Evolutionary conservation across 768 basidiomycete species (phyloP).

Genomic region (Omphalotus guepiniiformis): DNA sequence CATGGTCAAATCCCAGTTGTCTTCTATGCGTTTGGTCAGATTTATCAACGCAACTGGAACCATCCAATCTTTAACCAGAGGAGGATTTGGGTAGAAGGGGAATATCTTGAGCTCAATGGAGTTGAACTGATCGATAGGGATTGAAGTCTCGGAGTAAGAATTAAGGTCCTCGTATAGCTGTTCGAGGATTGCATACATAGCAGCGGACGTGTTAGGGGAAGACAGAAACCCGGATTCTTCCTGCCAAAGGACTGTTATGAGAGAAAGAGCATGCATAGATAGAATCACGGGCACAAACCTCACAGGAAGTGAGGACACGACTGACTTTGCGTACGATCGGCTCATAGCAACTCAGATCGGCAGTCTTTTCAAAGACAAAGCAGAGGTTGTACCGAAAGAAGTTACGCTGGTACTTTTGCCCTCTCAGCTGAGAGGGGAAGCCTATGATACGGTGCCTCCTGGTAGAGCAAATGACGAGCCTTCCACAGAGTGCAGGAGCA

Average conservation of each 20-base stretch:
- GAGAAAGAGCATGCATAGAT: neutral
- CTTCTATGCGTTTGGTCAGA: conserved; percentile 73
- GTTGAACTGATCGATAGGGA: conserved; percentile 87
- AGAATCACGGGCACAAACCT: conserved; percentile 51
- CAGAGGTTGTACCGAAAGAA: conserved; percentile 94
- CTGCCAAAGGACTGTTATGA: conserved; percentile 31
- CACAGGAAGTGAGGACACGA: conserved; percentile 82
- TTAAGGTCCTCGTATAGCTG: conserved; percentile 97
- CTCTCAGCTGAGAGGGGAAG: conserved; percentile 78
- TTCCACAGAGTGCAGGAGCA: conserved; percentile 75
- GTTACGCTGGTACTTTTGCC: conserved; percentile 69
- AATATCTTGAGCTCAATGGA: conserved; percentile 95
- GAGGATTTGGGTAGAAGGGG: conserved; percentile 95
- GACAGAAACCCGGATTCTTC: conserved; percentile 91
- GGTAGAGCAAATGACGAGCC: conserved; percentile 84
- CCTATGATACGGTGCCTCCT: conserved; percentile 84
- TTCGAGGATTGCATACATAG: conserved; percentile 82
- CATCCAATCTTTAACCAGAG: conserved; percentile 87
- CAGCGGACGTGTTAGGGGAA: conserved; percentile 56
- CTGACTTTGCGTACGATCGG: conserved; percentile 93
- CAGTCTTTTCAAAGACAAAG: conserved; percentile 90
- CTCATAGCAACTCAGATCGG: conserved; percentile 93
- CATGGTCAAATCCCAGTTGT: conserved; percentile 96
- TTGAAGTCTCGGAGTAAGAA: conserved; percentile 94
- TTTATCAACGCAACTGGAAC: conserved; percentile 90